Evolutionary conservation across 2,329 filamentous ascomycete genomes (phyloP).

Genomic region (Epichloe elymi): DNA sequence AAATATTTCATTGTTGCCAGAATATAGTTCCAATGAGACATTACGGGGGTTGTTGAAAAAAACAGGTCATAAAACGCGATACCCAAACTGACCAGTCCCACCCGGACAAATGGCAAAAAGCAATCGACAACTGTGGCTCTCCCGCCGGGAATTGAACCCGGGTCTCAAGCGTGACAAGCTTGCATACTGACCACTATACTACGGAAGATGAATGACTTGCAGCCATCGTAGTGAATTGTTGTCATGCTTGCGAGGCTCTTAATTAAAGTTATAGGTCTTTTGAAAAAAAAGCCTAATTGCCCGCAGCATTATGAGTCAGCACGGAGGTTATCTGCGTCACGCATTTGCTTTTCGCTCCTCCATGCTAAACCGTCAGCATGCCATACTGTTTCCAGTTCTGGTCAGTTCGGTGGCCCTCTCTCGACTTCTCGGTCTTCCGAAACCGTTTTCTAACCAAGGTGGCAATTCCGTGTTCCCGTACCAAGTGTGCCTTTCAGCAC

Average conservation of each 20-base stretch:
- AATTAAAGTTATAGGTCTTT: fast-evolving
- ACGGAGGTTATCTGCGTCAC: too few relatives aligned
- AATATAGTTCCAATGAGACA: too few relatives aligned
- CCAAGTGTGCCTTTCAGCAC: too few relatives aligned
- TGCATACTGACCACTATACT: slow-evolving; percentile 4
- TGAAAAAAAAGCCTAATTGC: too few relatives aligned
- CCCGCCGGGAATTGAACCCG: slow-evolving; percentile 5
- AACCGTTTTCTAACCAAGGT: too few relatives aligned
- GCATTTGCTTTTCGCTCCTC: too few relatives aligned
- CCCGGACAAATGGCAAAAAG: background rate
- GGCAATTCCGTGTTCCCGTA: too few relatives aligned
- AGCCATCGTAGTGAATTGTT: background rate
- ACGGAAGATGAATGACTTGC: slow-evolving; percentile 3
- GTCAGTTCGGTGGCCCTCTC: too few relatives aligned
- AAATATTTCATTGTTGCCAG: too few relatives aligned
- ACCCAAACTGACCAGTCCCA: background rate
- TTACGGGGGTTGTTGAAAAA: background rate
- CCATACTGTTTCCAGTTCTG: too few relatives aligned
- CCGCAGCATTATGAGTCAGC: background rate
- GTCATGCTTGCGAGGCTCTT: fast-evolving
- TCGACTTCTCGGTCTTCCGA: too few relatives aligned
- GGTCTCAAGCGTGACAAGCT: slow-evolving; percentile 5
- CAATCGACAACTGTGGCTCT: background rate
- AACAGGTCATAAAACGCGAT: background rate
- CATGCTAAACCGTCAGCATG: too few relatives aligned